Conservation (phyloP, 2,329 filamentous ascomycete genomes). For the Tolypocladium sp. region DNA sequence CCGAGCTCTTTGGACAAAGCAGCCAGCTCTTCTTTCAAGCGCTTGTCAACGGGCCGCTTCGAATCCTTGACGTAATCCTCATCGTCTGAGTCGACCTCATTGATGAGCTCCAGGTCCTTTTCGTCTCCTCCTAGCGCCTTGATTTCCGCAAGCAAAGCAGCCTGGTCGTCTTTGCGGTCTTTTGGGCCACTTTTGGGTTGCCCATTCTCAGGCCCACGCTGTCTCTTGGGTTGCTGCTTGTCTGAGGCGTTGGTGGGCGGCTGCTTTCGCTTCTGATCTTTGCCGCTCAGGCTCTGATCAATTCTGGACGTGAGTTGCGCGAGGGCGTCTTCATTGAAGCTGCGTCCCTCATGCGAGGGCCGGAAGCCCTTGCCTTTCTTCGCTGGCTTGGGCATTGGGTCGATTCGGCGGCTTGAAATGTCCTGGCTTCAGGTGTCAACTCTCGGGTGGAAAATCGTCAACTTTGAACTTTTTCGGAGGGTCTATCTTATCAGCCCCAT, state of each 20-base stretch:
- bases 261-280: constrained; percentile 36
- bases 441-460: neutral
- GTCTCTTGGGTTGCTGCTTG: constrained; percentile 27
- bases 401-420: neutral
- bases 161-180: constrained; percentile 17
- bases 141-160: constrained; percentile 51
- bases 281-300: constrained; percentile 37
- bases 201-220: constrained; percentile 19
- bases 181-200: constrained; percentile 11
- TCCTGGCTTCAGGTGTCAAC: neutral
- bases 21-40: constrained; percentile 24
- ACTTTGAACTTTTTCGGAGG: constrained; percentile 7
- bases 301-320: constrained; percentile 47
- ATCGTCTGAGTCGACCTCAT: constrained; percentile 36
- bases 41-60: constrained; percentile 31
- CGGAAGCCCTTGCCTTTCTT: constrained; percentile 25
- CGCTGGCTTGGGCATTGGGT: constrained; percentile 23
- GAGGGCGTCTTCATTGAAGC: constrained; percentile 41
- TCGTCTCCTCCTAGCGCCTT: constrained; percentile 56
- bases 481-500: constrained; percentile 10
- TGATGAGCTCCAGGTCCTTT: constrained; percentile 53
- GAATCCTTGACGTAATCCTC: constrained; percentile 21
- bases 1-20: constrained; percentile 30
- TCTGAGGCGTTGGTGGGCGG: constrained; percentile 23
- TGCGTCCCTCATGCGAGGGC: constrained; percentile 9